Evolutionary conservation across 2,329 filamentous ascomycete species (phyloP), one percentile per base, ranked within the genome.

Genomic region (Fusarium sp.): DNA sequence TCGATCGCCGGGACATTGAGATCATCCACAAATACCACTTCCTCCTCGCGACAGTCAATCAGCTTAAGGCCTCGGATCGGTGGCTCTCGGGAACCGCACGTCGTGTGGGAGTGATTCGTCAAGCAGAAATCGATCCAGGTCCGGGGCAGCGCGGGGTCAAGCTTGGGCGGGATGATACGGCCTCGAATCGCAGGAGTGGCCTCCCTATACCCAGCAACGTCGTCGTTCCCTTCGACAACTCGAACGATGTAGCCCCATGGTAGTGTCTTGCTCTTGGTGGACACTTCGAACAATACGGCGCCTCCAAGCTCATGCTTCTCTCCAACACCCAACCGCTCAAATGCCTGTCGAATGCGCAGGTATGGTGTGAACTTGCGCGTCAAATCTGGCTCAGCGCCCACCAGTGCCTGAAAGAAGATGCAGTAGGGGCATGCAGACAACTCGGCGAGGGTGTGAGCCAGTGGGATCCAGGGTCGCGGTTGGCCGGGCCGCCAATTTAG

Each of bases 191-290:
- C 69, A 5, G 78, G 67, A 9, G 66, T 74, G 27, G 67, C 37
- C 22, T 73, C 72, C 5, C 66, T 67, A 52, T 78, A 80, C n/a
- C 68, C 76, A 24, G 72, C 74, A n/a, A 76, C 41, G 20, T 75
- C 74, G 22, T 76, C 71, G 20, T 68, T 62, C 14, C 80, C 80
- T 27, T 80, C 78, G 1, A 70, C 77, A 13, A 80, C 76, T 29
- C 75, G 80, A 39, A 84, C 72, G 41, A 84, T 80, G 68, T 83
- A 83, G 7, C 82, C 83, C 80, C 82, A 82, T 0, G 82, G 82
- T 45, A 84, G 74, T 4, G 79, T 75, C 64, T 82, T 82, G 69
- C 79, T 82, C 71, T 80, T 81, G 6, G 81, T 82, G 48, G 80
- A 81, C 20, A 84, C 83, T 73, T 84, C 82, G 48, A 82, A 80